Evolutionary conservation across 2,329 filamentous ascomycete species (phyloP).

Genomic region (Beauveria sp.): DNA sequence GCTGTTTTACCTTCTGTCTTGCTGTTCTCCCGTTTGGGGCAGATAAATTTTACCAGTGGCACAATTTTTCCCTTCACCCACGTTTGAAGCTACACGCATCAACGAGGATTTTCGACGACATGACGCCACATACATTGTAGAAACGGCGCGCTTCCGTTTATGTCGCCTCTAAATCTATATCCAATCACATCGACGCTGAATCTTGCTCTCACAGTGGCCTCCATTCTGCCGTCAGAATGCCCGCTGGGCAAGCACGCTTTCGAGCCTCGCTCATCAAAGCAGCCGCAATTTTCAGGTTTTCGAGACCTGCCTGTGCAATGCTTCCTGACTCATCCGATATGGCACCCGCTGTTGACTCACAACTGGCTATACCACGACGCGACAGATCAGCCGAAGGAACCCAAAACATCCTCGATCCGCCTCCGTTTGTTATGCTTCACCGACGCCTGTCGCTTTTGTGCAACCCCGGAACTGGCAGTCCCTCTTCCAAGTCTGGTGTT

Average conservation of each 20-base stretch:
- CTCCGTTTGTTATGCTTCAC: constrained; percentile 26
- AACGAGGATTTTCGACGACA: neutral
- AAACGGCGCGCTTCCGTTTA: neutral
- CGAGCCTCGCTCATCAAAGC: too few species aligned
- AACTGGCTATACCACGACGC: neutral
- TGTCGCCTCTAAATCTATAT: neutral
- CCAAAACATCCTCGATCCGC: constrained; percentile 26
- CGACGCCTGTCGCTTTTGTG: constrained; percentile 13
- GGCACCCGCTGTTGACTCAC: neutral
- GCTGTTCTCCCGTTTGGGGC: constrained; percentile 26
- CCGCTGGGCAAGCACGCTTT: too few species aligned
- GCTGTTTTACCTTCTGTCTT: constrained; percentile 44
- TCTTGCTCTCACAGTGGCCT: neutral
- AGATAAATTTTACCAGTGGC: constrained; percentile 28
- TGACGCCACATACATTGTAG: neutral
- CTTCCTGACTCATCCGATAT: neutral
- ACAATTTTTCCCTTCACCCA: constrained; percentile 19
- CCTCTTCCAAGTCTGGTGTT: constrained; percentile 1
- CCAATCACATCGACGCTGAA: neutral
- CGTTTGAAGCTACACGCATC: neutral
- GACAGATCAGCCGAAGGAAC: constrained; percentile 19
- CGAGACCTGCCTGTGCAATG: neutral
- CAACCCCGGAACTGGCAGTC: neutral
- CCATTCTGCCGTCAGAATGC: neutral
- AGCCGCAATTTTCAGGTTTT: neutral